Base-by-base conservation (phyloP, 139 green algal genomes). In the Marvania coccoides region DNA sequence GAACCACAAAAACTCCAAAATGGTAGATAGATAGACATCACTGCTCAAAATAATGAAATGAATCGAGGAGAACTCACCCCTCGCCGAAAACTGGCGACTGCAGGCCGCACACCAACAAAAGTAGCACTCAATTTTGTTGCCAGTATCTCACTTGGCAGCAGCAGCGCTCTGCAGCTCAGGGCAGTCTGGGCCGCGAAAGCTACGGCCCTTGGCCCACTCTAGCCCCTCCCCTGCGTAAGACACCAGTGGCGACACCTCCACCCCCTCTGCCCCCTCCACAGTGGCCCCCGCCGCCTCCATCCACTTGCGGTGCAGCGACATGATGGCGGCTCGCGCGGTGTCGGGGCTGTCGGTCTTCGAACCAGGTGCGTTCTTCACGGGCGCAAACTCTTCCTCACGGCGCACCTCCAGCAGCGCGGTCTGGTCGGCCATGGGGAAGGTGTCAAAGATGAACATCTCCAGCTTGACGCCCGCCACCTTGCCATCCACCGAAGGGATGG, bases 401-500 rank as follows among this genome's bases (percentile, higher is more conserved):
- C 37, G 39, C 63, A 93, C 88, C 75, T 88, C 84, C 67, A 89
- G 42, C 48, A 90, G 61, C 9, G 67, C 60, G 2, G 67, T 58
- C 31, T 38, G 39, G 19, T 36, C 36, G 13, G 89, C 88, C 38
- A 83, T 61, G 6, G 77, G 66, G 67, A 98, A 97, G 26, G 84
- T 81, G 81, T 98, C 92, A 71, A 98, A 98, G 59, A 98, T 98
- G 75, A 97, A 98, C 29, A 87, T 73, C 84, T 98, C 92, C 59
- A 98, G 77, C 78, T 98, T 98, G 23, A 97, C 70, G 34, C 85
- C 91, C 61, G 77, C 19, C 23, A 79, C 70, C 3, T 58, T 58
- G 4, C 75, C 73, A 58, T 76, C 75, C 26, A 78, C 66, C 5
- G 73, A 83, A 3, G 86, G 88, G 37, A 98, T 96, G 24, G 69